These are phyloP conservation scores for Tolypocladium ovalisporum DNA, from an alignment of 2,329 filamentous ascomycete species.

Conservation along the genomic window DNA sequence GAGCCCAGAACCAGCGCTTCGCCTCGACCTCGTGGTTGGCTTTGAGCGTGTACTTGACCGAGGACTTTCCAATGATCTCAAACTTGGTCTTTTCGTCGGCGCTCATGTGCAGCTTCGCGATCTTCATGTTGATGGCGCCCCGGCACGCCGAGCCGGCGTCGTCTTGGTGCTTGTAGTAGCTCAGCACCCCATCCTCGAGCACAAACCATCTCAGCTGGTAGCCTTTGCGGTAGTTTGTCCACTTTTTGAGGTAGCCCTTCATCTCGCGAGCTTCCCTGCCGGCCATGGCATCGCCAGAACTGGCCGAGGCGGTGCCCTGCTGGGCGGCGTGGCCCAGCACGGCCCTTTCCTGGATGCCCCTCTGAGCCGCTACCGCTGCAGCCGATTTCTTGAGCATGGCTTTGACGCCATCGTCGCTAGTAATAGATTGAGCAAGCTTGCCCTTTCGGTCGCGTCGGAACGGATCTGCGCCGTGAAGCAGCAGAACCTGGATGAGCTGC, in stretches of 20 bases:
- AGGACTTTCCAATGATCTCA: conserved; percentile 95
- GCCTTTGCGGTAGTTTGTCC: conserved; percentile 96
- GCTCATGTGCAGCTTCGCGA: conserved; percentile 90
- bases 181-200: conserved; percentile 89
- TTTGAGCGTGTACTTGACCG: conserved; percentile 95
- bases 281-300: conserved; percentile 50
- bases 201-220: conserved; percentile 98
- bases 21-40: conserved; percentile 97
- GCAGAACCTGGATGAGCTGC: conserved; percentile 76
- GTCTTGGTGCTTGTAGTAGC: conserved; percentile 99
- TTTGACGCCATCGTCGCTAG: conserved; percentile 82
- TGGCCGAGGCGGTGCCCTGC: conserved; percentile 40
- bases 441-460: conserved; percentile 92
- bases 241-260: conserved; percentile 98
- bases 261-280: conserved; percentile 89
- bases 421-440: conserved; percentile 91
- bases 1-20: conserved; percentile 97
- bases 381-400: conserved; percentile 89
- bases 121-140: conserved; percentile 97
- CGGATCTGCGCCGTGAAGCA: conserved; percentile 91
- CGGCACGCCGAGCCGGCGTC: conserved; percentile 93
- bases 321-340: conserved; percentile 67
- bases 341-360: conserved; percentile 93
- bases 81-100: conserved; percentile 95
- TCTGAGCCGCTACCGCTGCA: conserved; percentile 84